Evolutionary conservation across 176 grass and related monocot genomes (phyloP).

Genomic region (Aegilops tauschii): DNA sequence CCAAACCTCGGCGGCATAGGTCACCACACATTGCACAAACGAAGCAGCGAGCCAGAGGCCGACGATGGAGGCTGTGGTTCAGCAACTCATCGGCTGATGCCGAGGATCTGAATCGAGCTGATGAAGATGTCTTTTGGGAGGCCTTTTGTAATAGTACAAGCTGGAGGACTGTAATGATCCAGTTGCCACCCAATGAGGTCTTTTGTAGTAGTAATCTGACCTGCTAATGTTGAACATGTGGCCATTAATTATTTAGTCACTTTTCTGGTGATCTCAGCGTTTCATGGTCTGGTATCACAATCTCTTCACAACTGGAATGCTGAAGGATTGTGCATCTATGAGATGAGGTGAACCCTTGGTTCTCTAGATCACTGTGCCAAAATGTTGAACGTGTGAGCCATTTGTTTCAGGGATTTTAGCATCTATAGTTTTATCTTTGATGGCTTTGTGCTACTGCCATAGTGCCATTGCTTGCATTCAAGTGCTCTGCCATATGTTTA

Average conservation of each 20-base stretch:
- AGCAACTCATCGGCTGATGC: too few species aligned
- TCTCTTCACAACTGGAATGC: background rate
- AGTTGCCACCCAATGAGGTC: slow-evolving; percentile 21
- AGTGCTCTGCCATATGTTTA: too few species aligned
- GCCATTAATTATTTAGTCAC: background rate
- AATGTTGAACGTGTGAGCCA: background rate
- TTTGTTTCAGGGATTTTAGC: background rate
- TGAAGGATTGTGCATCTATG: background rate
- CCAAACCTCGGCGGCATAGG: slow-evolving; percentile 24
- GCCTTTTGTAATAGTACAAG: too few species aligned
- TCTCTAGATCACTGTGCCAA: too few species aligned
- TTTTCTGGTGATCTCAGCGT: background rate
- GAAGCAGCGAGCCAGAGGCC: too few species aligned
- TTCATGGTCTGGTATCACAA: background rate
- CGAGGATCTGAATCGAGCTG: too few species aligned
- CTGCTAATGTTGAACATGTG: background rate
- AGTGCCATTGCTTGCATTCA: too few species aligned
- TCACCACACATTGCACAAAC: background rate
- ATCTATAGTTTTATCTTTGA: too few species aligned
- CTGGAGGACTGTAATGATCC: slow-evolving; percentile 33
- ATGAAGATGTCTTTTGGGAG: too few species aligned
- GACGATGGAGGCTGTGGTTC: too few species aligned
- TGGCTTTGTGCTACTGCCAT: too few species aligned
- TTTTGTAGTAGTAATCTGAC: slow-evolving; percentile 7
- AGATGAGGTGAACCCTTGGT: slow-evolving; percentile 1